Evolutionary conservation across 192 early-diverging fungal genomes (phyloP).

Genomic region (Coemansia sp.): DNA sequence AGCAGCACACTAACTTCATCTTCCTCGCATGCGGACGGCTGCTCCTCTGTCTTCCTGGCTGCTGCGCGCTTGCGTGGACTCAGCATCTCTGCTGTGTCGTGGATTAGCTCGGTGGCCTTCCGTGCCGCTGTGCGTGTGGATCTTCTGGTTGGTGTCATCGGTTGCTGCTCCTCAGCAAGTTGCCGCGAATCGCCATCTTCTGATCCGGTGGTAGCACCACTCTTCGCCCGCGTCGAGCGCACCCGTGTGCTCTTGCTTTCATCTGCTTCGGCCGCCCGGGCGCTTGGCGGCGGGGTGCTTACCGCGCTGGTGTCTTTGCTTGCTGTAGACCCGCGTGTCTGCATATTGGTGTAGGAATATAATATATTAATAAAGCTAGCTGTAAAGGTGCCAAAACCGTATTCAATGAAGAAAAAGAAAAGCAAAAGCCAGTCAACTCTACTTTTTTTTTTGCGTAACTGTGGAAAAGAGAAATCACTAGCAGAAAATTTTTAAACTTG

Average conservation of each 20-base stretch:
- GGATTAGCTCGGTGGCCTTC: conserved; percentile 26
- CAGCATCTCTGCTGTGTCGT: conserved; percentile 16
- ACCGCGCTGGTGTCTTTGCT: conserved; percentile 9
- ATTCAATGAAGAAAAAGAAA: not conserved
- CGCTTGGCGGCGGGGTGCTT: conserved; percentile 1
- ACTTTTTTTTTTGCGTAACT: not conserved
- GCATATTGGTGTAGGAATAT: conserved; percentile 5
- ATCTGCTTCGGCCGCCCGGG: not conserved
- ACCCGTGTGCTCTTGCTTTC: conserved; percentile 12
- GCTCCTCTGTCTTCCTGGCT: conserved; percentile 8
- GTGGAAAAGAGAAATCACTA: too few relatives aligned
- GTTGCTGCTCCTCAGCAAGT: conserved; percentile 8
- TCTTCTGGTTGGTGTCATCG: conserved; percentile 33
- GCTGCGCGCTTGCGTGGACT: conserved; percentile 19
- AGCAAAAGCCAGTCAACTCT: not conserved
- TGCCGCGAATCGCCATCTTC: conserved; percentile 10
- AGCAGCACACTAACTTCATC: too few relatives aligned
- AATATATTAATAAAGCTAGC: not conserved
- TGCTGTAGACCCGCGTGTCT: conserved; percentile 15
- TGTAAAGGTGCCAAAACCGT: not conserved
- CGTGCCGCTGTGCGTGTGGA: conserved; percentile 35
- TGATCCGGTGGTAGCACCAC: not conserved
- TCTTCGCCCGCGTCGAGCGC: conserved; percentile 18
- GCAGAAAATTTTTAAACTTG: not conserved
- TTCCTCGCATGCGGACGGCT: conserved; percentile 18